Evolutionary conservation across 257 asterid species (phyloP).

Genomic region (Ocimum tenuiflorum): DNA sequence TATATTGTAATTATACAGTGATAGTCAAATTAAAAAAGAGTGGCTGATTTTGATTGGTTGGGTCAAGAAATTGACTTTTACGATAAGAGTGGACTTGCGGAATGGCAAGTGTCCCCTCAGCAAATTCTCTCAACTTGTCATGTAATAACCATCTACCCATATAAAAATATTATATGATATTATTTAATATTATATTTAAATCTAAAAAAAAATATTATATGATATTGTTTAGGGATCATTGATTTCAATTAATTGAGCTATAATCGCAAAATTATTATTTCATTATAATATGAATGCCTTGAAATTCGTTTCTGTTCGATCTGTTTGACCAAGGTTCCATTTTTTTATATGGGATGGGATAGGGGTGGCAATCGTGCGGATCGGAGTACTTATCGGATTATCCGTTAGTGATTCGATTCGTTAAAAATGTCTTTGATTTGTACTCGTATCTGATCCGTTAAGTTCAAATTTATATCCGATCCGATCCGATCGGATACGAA

Average conservation of each 20-base stretch:
- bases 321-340: slow-evolving; percentile 18
- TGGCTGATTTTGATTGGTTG: background rate
- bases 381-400: too few species aligned
- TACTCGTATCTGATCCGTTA: too few species aligned
- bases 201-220: too few species aligned
- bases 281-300: background rate
- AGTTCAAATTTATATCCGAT: too few species aligned
- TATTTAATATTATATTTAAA: background rate
- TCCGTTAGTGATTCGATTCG: too few species aligned
- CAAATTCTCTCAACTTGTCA: slow-evolving; percentile 10
- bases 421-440: too few species aligned
- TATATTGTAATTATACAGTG: background rate
- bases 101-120: slow-evolving; percentile 16
- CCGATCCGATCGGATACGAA: too few species aligned
- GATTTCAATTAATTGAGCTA: background rate
- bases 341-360: background rate
- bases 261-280: background rate
- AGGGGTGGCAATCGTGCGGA: too few species aligned
- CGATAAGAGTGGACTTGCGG: slow-evolving; percentile 9
- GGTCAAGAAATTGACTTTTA: slow-evolving; percentile 9
- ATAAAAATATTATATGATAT: background rate
- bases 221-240: background rate
- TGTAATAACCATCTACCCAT: background rate
- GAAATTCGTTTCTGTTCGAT: slow-evolving; percentile 11
- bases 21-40: background rate